phyloP scores from a whole-genome alignment of 306 rosid genomes.

The Albizia julibrissin region DNA sequence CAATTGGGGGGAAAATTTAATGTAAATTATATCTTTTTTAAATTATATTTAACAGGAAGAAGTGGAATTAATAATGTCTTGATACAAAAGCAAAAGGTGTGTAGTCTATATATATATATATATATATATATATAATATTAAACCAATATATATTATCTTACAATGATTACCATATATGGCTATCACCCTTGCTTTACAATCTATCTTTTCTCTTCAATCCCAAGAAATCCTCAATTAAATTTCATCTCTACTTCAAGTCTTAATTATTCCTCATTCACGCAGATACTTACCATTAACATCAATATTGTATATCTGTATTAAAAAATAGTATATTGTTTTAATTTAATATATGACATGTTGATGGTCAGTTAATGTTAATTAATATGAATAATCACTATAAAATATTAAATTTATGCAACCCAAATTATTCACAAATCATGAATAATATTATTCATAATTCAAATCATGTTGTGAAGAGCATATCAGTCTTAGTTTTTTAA shows the following conservation, averaged over 20 bases:
- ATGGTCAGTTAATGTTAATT: not conserved
- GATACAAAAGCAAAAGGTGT: slow-evolving; percentile 59
- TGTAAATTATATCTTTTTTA: not conserved
- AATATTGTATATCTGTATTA: not conserved
- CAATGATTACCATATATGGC: slow-evolving; percentile 51
- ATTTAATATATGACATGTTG: not conserved
- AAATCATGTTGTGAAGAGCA: not conserved
- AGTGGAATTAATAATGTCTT: slow-evolving; percentile 63
- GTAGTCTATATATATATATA: not conserved
- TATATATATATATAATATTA: not conserved
- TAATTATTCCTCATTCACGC: slow-evolving; percentile 1
- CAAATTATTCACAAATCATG: not conserved
- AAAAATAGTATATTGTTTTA: not conserved
- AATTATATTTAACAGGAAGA: not conserved
- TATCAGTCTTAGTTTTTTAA: not conserved
- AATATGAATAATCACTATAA: not conserved
- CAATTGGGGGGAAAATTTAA: not conserved
- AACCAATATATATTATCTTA: slow-evolving; percentile 21
- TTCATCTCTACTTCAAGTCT: slow-evolving; percentile 36
- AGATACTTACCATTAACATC: not conserved
- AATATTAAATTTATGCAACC: not conserved
- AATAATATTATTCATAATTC: not conserved
- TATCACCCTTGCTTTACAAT: slow-evolving; percentile 50
- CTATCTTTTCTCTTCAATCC: slow-evolving; percentile 44
- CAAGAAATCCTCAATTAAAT: slow-evolving; percentile 49